Evolutionary conservation across 208 protist genomes (phyloP).

Genomic region (Leishmania amazonensis): DNA sequence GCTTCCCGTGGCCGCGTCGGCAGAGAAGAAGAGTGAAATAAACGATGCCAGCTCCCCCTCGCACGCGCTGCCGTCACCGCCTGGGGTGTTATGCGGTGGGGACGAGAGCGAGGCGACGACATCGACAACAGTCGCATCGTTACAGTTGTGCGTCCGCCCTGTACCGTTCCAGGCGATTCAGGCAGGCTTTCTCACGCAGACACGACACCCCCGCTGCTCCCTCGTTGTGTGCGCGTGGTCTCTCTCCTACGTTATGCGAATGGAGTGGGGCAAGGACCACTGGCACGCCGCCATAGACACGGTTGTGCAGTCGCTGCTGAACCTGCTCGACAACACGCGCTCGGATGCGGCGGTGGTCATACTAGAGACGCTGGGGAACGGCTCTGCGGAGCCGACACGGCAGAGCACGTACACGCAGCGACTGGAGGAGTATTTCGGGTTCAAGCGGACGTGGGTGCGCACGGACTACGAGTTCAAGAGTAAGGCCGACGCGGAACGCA

Average conservation of each 20-base stretch:
- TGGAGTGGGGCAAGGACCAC: conserved; percentile 62
- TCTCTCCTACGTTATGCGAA: conserved; percentile 85
- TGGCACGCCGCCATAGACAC: conserved; percentile 70
- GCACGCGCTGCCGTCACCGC: not conserved
- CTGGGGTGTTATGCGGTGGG: not conserved
- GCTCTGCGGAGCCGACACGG: conserved; percentile 53
- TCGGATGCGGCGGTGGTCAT: conserved; percentile 63
- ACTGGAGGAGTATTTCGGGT: conserved; percentile 61
- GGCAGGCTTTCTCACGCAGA: conserved; percentile 36
- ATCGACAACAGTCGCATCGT: not conserved
- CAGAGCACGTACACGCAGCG: conserved; percentile 64
- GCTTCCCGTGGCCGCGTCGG: conserved; percentile 4
- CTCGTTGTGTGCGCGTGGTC: conserved; percentile 83
- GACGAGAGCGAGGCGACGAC: not conserved
- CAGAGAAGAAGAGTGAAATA: not conserved
- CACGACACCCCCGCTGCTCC: conserved; percentile 44
- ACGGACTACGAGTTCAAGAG: conserved; percentile 81
- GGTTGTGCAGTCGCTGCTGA: conserved; percentile 39
- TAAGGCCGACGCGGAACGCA: conserved; percentile 44
- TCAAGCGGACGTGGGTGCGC: conserved; percentile 68
- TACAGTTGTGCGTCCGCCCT: conserved; percentile 54
- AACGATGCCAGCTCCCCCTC: not conserved
- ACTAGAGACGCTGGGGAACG: conserved; percentile 82
- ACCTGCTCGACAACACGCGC: conserved; percentile 38
- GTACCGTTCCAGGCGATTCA: conserved; percentile 56